Evolutionary conservation across 306 rosid genomes (phyloP), one percentile per base, ranked within the genome.

Genomic region (Luffa aegyptiaca): DNA sequence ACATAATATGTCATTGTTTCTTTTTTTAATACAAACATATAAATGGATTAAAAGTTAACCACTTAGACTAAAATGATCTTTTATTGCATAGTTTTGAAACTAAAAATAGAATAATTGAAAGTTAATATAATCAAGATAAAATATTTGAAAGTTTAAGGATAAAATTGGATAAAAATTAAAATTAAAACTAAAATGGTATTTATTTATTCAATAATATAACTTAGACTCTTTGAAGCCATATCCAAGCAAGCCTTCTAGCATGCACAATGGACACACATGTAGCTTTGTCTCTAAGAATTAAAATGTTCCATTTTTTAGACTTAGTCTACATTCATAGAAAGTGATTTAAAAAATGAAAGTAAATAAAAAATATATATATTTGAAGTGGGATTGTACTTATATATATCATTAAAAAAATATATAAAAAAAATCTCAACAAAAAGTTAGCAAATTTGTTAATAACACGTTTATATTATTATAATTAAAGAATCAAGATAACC

Each of bases 251-350:
- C 39, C 17, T 61, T 61, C 17, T 61, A 31, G 18, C 17, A 21
- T 10, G 31, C 11, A 63, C 13, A 36, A 65, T 65, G 72, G 4
- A 65, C 26, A 35, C 26, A 35, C 12, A 16, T 37, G 7, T 66
- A n/a, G 16, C 75, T 41, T 68, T 68, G 35, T 42, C 4, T 68
- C 9, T n/a, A 68, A 68, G 75, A 42, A 20, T 41, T 68, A 68
- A 18, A n/a, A 68, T 8, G 52, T 68, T n/a, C 52, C 53, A 68
- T 42, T 68, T 68, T 42, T 2, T n/a, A 41, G 7, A 18, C 8
- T 14, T 37, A 68, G 75, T 41, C 75, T 68, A 42, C 17, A n/a
- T 68, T 68, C 75, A 68, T 68, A 68, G 36, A 68, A 66, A 66
- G 48, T 17, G 3, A 16, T 39, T 68, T 61, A 4, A 64, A 17